phyloP scores from a whole-genome alignment of 2,329 filamentous ascomycete genomes.

The Microcyclosporella mali region DNA sequence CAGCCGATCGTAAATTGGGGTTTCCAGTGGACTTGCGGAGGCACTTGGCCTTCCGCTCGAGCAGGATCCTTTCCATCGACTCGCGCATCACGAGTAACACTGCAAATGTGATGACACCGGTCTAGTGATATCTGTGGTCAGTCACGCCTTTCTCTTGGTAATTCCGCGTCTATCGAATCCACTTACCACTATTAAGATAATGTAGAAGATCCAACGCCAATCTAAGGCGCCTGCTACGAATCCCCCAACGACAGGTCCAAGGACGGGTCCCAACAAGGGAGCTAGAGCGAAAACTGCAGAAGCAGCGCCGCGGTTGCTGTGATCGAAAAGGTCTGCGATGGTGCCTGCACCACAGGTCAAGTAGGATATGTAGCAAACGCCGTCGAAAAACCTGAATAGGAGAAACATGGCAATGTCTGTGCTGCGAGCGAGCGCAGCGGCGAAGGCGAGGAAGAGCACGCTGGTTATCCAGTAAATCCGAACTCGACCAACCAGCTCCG shows the following conservation, averaged over 20 bases:
- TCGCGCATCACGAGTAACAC: too few species aligned
- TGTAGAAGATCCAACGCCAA: neutral
- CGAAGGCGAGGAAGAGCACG: neutral
- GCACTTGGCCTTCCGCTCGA: constrained; percentile 47
- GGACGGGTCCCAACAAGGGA: too few species aligned
- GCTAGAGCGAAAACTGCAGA: too few species aligned
- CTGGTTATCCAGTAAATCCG: neutral
- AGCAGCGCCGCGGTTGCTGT: too few species aligned
- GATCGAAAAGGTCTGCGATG: too few species aligned
- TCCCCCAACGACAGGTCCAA: neutral
- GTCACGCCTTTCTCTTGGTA: too few species aligned
- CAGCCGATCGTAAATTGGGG: constrained; percentile 19
- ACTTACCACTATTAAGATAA: too few species aligned
- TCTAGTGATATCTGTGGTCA: too few species aligned
- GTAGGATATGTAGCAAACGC: too few species aligned
- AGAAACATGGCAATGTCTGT: neutral
- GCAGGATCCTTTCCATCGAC: constrained; percentile 59
- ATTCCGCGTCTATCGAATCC: too few species aligned
- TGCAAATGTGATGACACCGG: too few species aligned
- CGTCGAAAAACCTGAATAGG: neutral
- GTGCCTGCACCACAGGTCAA: too few species aligned
- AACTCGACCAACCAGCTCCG: neutral
- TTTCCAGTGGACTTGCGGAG: constrained; percentile 39
- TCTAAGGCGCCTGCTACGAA: neutral
- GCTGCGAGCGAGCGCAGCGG: neutral